phyloP scores from a whole-genome alignment of 805 yeast species.

The Metschnikowia reukaufii region DNA sequence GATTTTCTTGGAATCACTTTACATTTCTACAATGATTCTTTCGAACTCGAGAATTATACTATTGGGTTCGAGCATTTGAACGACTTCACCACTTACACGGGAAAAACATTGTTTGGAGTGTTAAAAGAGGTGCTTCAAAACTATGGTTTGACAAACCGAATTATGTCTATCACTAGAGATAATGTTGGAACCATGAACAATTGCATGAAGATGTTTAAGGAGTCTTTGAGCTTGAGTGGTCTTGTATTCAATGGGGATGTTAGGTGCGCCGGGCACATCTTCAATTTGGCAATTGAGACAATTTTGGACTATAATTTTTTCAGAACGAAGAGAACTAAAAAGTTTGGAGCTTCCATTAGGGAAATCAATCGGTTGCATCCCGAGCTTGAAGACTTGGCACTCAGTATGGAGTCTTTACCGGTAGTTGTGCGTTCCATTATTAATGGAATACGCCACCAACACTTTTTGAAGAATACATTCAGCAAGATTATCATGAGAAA shows the following conservation, averaged over 20 bases:
- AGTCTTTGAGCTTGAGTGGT: neutral
- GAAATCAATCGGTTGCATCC: neutral
- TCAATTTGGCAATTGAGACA: constrained; percentile 2
- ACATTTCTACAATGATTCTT: constrained; percentile 1
- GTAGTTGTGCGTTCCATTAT: constrained; percentile 2
- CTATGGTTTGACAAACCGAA: neutral
- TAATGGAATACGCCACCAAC: neutral
- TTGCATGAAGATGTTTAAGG: constrained; percentile 1
- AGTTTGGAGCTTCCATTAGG: neutral
- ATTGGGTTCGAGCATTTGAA: constrained; percentile 5
- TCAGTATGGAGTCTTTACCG: neutral
- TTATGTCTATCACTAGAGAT: constrained; percentile 6
- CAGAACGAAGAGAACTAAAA: neutral
- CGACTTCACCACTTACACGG: constrained; percentile 5
- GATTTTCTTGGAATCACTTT: neutral
- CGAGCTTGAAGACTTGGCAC: neutral
- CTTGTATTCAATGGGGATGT: constrained; percentile 3
- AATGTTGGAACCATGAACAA: constrained; percentile 5
- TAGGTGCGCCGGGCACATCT: constrained; percentile 5
- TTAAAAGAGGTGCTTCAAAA: neutral
- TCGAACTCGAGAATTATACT: constrained; percentile 1
- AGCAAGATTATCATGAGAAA: neutral
- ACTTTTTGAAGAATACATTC: neutral
- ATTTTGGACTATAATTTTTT: constrained; percentile 3
- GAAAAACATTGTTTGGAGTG: neutral